phyloP scores from a whole-genome alignment of 768 basidiomycete species.

The Phylloporus sp. region DNA sequence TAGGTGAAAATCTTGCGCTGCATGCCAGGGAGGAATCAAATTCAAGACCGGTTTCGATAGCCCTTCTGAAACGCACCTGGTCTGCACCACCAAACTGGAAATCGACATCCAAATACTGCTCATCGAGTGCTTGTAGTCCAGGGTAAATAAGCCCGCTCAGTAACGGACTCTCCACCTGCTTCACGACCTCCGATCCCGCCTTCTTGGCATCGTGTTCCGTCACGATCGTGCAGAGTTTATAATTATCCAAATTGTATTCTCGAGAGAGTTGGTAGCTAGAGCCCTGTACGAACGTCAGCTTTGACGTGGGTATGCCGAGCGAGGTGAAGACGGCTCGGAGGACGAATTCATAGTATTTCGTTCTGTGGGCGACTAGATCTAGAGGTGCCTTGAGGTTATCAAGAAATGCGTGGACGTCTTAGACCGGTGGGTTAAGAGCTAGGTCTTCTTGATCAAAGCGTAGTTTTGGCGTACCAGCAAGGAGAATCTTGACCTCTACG shows the following conservation, averaged over 20 bases:
- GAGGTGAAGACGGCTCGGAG: conserved; percentile 81
- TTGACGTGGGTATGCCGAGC: conserved; percentile 85
- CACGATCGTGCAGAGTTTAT: conserved; percentile 85
- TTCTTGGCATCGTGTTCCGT: conserved; percentile 97
- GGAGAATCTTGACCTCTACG: conserved; percentile 81
- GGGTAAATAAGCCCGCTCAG: conserved; percentile 94
- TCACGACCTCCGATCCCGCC: conserved; percentile 98
- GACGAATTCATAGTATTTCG: conserved; percentile 84
- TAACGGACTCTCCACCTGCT: conserved; percentile 90
- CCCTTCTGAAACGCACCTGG: conserved; percentile 63
- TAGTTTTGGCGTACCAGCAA: conserved; percentile 55
- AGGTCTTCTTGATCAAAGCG: neutral
- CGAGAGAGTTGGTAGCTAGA: conserved; percentile 88
- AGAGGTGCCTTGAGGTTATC: conserved; percentile 96
- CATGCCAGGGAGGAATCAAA: neutral
- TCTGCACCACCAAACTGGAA: conserved; percentile 99
- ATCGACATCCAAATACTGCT: conserved; percentile 92
- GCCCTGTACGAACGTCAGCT: conserved; percentile 81
- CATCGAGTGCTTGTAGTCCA: conserved; percentile 93
- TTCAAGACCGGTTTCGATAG: neutral
- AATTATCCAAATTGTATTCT: conserved; percentile 95
- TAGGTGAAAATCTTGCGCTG: conserved; percentile 99
- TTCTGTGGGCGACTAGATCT: conserved; percentile 83
- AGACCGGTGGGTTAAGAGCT: neutral
- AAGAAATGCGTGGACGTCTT: conserved; percentile 95